Percentiles rank a stretch among this genome's conserved stretches.
Conservation (phyloP, 139 green algal genomes). For the Tetradesmus obliquus region DNA sequence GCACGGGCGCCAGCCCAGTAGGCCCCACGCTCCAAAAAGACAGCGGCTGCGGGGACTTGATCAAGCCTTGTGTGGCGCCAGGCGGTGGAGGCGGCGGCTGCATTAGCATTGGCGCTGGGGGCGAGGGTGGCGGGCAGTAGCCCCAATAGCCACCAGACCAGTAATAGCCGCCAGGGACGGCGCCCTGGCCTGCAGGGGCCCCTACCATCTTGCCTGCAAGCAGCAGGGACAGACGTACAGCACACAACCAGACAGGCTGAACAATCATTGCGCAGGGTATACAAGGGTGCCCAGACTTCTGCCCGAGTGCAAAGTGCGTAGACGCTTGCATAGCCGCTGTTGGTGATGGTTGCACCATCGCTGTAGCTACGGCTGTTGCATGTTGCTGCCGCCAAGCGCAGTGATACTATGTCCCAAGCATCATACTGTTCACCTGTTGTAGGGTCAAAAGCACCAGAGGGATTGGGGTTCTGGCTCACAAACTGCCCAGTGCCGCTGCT, state of each 20-base stretch:
- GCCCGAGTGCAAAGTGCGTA: too few relatives aligned
- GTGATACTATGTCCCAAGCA: too few relatives aligned
- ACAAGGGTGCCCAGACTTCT: too few relatives aligned
- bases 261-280: too few relatives aligned
- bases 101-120: background rate
- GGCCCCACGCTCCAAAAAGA: background rate
- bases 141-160: constrained; percentile 41
- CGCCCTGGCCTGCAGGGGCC: background rate
- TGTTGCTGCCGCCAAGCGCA: too few relatives aligned
- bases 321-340: too few relatives aligned
- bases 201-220: constrained; percentile 1
- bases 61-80: background rate
- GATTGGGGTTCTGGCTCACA: background rate
- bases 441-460: background rate
- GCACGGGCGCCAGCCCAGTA: constrained; percentile 11
- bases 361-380: too few relatives aligned
- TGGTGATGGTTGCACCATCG: too few relatives aligned
- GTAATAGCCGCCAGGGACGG: constrained; percentile 20
- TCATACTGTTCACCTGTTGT: background rate
- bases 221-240: too few relatives aligned
- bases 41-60: constrained; percentile 1
- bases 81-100: constrained; percentile 21
- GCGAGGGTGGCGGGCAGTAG: constrained; percentile 38
- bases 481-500: background rate
- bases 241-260: background rate